Evolutionary conservation across 306 rosid species (phyloP), one percentile per base, ranked within the genome.

Genomic region (Glycyrrhiza uralensis): DNA sequence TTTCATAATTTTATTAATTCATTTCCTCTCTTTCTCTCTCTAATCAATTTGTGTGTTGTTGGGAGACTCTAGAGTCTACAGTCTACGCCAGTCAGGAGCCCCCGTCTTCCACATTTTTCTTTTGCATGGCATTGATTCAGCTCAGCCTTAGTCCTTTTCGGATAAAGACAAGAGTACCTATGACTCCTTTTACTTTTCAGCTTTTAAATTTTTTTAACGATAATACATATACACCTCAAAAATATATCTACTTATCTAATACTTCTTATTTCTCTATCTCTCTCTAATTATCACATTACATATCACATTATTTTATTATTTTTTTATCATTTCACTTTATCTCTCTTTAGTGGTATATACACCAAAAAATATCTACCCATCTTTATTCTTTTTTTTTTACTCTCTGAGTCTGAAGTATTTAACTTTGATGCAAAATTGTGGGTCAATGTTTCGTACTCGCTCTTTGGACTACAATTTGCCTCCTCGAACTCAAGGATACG

Each of bases 121-220:
- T 69, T 41, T 73, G 72, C 80, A 63, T 75, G 71, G 71, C 82
- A 9, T 30, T 50, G 35, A 60, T 73, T 23, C 13, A 1, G 52
- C 57, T 23, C 13, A 1, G 52, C 57, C 32, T 47, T 24, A 3
- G 56, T 45, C 76, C 76, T 52, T 74, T 60, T 51, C 15, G 6
- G 61, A 80, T 39, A 59, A 74, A 59, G 83, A 67, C 55, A 74
- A 54, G 13, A 18, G n/a, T 28, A 15, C 39, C 35, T 24, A 7
- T 38, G 41, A 49, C 56, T 23, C 61, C 66, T 73, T 82, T 78
- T 73, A 60, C 83, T 45, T 77, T 78, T 17, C 18, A 36, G 13
- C 61, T 69, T 38, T 39, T 22, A 1, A 15, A 3, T 44, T 20
- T 50, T 77, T 60, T n/a, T n/a, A n/a, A n/a, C n/a, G n/a, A n/a